Percentiles rank a stretch among this genome's conserved stretches.
These are phyloP conservation scores for Penicillium ochrochloron DNA, from an alignment of 495 filamentous ascomycete genomes.

Conservation along the genomic window DNA sequence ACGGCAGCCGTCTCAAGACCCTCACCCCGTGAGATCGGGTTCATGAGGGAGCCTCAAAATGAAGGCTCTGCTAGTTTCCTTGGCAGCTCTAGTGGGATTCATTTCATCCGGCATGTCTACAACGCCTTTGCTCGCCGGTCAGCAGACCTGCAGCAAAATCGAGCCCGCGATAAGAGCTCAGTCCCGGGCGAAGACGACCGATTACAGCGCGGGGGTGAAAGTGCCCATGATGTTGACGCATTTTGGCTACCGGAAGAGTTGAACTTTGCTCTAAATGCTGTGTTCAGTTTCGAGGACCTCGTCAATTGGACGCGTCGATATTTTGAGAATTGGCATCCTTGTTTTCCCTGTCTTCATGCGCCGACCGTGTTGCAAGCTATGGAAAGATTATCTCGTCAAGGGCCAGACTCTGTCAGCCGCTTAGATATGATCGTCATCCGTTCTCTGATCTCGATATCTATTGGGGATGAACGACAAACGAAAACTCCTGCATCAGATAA, in stretches of 20 bases:
- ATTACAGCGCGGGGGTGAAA: slow-evolving; percentile 27
- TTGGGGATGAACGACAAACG: slow-evolving; percentile 39
- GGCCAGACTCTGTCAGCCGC: slow-evolving; percentile 24
- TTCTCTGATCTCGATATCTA: slow-evolving; percentile 51
- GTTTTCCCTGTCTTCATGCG: slow-evolving; percentile 52
- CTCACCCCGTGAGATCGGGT: slow-evolving; percentile 44
- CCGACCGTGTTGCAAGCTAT: slow-evolving; percentile 46
- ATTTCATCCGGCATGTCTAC: slow-evolving; percentile 54
- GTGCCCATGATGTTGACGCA: slow-evolving; percentile 20
- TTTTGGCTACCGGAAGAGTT: slow-evolving; percentile 41
- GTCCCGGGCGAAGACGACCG: slow-evolving; percentile 56
- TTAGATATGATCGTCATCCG: slow-evolving; percentile 46
- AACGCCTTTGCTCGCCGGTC: slow-evolving; percentile 48
- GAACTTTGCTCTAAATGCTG: slow-evolving; percentile 16
- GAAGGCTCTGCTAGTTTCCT: slow-evolving; percentile 46
- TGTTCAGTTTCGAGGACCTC: slow-evolving; percentile 38
- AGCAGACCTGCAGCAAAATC: slow-evolving; percentile 36
- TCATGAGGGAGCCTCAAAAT: slow-evolving; percentile 44
- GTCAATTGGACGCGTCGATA: slow-evolving; percentile 48
- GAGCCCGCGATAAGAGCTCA: slow-evolving; percentile 36
- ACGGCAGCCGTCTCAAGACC: slow-evolving; percentile 22
- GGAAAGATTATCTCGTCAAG: slow-evolving; percentile 36
- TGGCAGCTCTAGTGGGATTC: slow-evolving; percentile 56
- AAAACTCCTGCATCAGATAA: slow-evolving; percentile 18
- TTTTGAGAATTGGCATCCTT: slow-evolving; percentile 54